Conservation (phyloP, 257 asterid genomes). For the Eucommia ulmoides region DNA sequence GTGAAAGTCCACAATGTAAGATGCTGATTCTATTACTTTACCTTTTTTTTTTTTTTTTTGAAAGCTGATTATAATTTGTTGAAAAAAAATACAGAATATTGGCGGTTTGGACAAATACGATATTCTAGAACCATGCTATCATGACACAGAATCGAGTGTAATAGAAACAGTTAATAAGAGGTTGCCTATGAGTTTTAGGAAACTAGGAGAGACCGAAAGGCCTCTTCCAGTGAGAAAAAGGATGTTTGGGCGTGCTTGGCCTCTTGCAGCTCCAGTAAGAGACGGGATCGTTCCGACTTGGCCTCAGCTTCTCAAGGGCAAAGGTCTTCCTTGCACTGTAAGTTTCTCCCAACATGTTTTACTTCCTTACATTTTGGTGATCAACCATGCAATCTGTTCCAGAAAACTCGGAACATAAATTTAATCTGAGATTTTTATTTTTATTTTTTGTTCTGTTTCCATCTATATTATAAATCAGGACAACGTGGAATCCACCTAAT, state of each 20-base stretch:
- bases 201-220: conserved; percentile 83
- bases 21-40: background rate
- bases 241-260: conserved; percentile 98
- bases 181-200: conserved; percentile 78
- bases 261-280: conserved; percentile 77
- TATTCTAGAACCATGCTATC: conserved; percentile 92
- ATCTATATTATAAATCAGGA: no score
- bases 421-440: no score
- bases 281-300: conserved; percentile 77
- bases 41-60: background rate
- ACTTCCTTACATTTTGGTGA: no score
- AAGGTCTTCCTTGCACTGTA: conserved; percentile 65
- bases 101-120: conserved; percentile 51
- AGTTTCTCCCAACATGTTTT: conserved; percentile 26
- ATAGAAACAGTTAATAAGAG: conserved; percentile 21
- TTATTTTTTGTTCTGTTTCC: no score
- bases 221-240: conserved; percentile 71
- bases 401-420: no score
- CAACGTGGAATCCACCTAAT: no score
- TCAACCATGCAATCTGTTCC: no score
- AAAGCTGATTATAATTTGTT: background rate
- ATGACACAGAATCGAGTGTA: conserved; percentile 23
- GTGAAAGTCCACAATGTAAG: conserved; percentile 48
- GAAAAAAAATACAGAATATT: conserved; percentile 36
- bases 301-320: conserved; percentile 54